A percentile compares a stretch with the other conserved stretches of the same genome.
Conservation (phyloP, 202 grass and related monocot genomes). For the Panicum hallii region DNA sequence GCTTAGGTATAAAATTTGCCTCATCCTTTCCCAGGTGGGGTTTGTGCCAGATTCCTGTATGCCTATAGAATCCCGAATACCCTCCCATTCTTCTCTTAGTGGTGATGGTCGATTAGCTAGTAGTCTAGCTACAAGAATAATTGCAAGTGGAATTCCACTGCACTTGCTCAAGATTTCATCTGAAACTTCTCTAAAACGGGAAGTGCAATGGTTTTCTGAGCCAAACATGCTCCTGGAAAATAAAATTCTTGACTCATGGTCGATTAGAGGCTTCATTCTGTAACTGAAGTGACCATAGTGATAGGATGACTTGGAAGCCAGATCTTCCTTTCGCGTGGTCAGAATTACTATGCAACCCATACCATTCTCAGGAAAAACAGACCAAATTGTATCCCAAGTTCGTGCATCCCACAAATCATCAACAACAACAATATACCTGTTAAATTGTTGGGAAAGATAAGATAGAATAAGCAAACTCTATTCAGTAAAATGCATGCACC, state of each 20-base stretch:
- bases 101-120: background rate
- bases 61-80: background rate
- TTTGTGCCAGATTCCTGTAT: background rate
- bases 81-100: background rate
- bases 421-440: background rate
- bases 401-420: background rate
- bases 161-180: conserved; percentile 14
- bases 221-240: conserved; percentile 4
- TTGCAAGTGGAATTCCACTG: background rate
- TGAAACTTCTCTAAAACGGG: background rate
- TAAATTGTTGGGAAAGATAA: background rate
- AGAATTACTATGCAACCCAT: background rate
- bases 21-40: background rate
- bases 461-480: background rate
- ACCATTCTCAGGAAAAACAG: background rate
- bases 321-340: background rate
- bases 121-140: conserved; percentile 3
- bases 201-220: background rate
- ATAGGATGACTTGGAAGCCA: background rate
- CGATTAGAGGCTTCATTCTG: conserved; percentile 23
- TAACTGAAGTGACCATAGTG: background rate
- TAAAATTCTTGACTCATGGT: background rate
- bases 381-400: background rate
- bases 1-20: background rate
- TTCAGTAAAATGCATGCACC: no score